Evolutionary conservation across 768 basidiomycete genomes (phyloP), one percentile per base, ranked within the genome.

Genomic region (Obba rivulosa): DNA sequence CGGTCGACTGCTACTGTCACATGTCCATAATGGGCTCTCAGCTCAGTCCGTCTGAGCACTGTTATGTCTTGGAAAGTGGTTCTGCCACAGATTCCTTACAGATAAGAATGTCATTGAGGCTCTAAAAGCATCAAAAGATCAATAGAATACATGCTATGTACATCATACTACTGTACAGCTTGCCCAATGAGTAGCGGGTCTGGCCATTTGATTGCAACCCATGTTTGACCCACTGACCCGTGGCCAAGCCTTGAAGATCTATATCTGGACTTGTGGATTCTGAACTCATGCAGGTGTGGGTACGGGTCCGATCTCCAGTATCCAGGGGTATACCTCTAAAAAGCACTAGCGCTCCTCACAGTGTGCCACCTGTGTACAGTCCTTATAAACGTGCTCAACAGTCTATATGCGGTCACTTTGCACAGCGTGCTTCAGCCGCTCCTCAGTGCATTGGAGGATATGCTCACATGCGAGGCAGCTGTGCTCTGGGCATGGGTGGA

Each of bases 41-140:
- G 57, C 55, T 0, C 60, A 69, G 50, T 55, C 60, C 1, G 65
- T 57, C 0, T 47, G 56, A 11, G 64, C 63, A 2, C 50, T 68
- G 4, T 34, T 70, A 31, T 70, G 69, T 44, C 46, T 69, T 1
- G 56, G 63, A 9, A 43, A 34, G 10, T 71, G 69, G 68, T 62
- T 59, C 36, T 2, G 11, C 20, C 8, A 55, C 7, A 59, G 57
- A 1, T 49, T 61, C 8, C 44, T 68, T 14, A 51, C 55, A 41
- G 50, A n/a, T n/a, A n/a, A 55, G 14, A 62, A 67, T 53, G 37
- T 67, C 10, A 22, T 25, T 17, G 35, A n/a, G 3, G 52, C 0
- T 40, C 45, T 2, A 36, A 28, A 48, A 54, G 17, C 44, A 46
- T 4, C 45, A 55, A 3, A 34, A 56, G 34, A 43, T 41, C 8